A percentile compares a stretch with the other conserved stretches of the same genome.
phyloP scores from a whole-genome alignment of 441 rosid species.

The Aquilaria agallochum region DNA sequence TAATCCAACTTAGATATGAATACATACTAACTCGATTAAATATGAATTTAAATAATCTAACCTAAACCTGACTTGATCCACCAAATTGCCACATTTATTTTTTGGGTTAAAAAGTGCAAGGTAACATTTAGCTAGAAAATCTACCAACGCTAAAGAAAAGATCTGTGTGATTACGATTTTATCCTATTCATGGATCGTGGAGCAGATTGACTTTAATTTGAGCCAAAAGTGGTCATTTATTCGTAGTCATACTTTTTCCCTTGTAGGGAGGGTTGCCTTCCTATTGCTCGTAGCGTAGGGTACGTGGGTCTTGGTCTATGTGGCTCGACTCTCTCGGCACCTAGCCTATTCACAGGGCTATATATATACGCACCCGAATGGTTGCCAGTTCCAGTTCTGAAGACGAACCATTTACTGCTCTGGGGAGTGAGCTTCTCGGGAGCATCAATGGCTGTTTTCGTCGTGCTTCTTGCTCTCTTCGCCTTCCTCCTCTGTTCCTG shows the following conservation, averaged over 20 bases:
- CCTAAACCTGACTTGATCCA: too few species aligned
- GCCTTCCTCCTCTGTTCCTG: conserved; percentile 47
- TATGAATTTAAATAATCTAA: too few species aligned
- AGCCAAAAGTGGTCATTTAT: too few species aligned
- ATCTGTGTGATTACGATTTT: background rate
- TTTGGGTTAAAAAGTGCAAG: too few species aligned
- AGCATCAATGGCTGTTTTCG: conserved; percentile 56
- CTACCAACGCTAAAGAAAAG: background rate
- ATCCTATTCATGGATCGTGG: background rate
- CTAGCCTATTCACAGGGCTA: background rate
- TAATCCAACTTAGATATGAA: too few species aligned
- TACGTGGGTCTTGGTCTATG: too few species aligned
- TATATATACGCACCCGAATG: background rate
- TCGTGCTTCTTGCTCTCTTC: conserved; percentile 36
- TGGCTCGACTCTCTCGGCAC: too few species aligned
- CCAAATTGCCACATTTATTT: too few species aligned
- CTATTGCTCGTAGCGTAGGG: background rate
- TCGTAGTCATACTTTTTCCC: too few species aligned
- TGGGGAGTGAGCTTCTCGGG: conserved; percentile 11
- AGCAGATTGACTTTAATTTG: too few species aligned
- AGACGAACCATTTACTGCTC: background rate
- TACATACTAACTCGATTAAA: too few species aligned
- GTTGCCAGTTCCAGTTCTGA: too few species aligned
- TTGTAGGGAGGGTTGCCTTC: conserved; percentile 32
- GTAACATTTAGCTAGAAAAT: conserved; percentile 10